phyloP scores from a whole-genome alignment of 1,284 basidiomycete genomes.

The Austroboletus niveus region DNA sequence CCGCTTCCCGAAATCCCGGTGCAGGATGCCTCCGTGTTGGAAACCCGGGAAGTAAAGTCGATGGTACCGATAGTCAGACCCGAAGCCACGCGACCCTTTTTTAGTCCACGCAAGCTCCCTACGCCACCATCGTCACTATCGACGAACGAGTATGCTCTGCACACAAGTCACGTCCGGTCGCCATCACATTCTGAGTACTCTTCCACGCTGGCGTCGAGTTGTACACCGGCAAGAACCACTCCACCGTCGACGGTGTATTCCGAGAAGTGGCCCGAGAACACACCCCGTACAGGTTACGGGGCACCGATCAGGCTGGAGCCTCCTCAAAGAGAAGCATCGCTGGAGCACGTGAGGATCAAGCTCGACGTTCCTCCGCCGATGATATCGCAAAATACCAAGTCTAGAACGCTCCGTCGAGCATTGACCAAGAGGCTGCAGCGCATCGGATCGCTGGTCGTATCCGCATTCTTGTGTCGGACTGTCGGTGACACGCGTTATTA shows the following conservation, averaged over 20 bases:
- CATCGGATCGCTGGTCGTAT: conserved; percentile 30
- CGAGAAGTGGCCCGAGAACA: conserved; percentile 29
- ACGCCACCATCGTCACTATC: conserved; percentile 30
- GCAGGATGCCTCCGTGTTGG: conserved; percentile 12
- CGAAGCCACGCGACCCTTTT: conserved; percentile 22
- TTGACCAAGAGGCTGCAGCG: conserved; percentile 26
- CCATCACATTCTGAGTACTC: conserved; percentile 28
- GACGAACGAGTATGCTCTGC: conserved; percentile 23
- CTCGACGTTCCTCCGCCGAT: conserved; percentile 22
- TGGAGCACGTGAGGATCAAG: conserved; percentile 23
- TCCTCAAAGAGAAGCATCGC: conserved; percentile 22
- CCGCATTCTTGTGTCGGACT: conserved; percentile 24
- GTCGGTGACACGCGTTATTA: conserved; percentile 26
- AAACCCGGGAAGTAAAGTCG: conserved; percentile 24
- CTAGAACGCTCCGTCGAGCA: conserved; percentile 24
- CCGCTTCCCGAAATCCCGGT: conserved; percentile 33
- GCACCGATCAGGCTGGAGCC: conserved; percentile 26
- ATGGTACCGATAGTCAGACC: conserved; percentile 14
- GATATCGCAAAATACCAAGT: conserved; percentile 24
- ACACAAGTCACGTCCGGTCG: conserved; percentile 16
- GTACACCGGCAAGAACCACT: conserved; percentile 33
- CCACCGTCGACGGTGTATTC: conserved; percentile 34
- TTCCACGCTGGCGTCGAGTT: conserved; percentile 28
- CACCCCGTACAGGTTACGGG: conserved; percentile 24
- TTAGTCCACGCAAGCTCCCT: conserved; percentile 33